phyloP scores from a whole-genome alignment of 768 basidiomycete genomes.

The Lentinula boryana region DNA sequence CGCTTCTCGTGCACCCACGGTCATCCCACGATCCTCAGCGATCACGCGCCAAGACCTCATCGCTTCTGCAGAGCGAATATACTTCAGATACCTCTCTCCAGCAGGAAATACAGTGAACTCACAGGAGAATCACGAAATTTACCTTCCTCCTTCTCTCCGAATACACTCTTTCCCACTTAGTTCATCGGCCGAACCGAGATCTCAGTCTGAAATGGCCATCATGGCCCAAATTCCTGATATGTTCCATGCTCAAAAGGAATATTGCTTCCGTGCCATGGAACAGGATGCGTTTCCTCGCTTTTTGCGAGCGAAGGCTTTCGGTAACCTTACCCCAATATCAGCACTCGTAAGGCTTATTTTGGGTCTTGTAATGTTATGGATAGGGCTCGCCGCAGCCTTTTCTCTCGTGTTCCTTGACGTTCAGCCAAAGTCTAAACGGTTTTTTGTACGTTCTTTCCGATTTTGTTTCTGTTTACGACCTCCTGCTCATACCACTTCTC shows the following conservation, averaged over 20 bases:
- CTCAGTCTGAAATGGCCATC: conserved; percentile 59
- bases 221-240: conserved; percentile 94
- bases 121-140: conserved; percentile 94
- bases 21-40: conserved; percentile 88
- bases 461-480: neutral
- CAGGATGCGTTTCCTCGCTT: conserved; percentile 94
- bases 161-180: conserved; percentile 87
- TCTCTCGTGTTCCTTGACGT: conserved; percentile 92
- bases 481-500: neutral
- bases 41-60: conserved; percentile 89
- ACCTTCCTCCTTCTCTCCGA: conserved; percentile 89
- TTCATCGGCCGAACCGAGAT: conserved; percentile 64
- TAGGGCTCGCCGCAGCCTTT: conserved; percentile 88
- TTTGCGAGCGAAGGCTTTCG: conserved; percentile 95
- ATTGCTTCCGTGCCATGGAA: conserved; percentile 94
- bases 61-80: conserved; percentile 93
- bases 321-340: conserved; percentile 90
- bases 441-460: conserved; percentile 71
- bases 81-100: conserved; percentile 87
- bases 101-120: conserved; percentile 70
- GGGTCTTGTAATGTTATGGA: conserved; percentile 87
- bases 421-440: conserved; percentile 84
- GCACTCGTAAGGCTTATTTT: conserved; percentile 80
- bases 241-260: conserved; percentile 96
- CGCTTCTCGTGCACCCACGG: conserved; percentile 84